Percentiles rank a stretch among this genome's conserved stretches.
Evolutionary conservation across 129 eudicot genomes (phyloP).

Genomic region (Scalesia atractyloides): DNA sequence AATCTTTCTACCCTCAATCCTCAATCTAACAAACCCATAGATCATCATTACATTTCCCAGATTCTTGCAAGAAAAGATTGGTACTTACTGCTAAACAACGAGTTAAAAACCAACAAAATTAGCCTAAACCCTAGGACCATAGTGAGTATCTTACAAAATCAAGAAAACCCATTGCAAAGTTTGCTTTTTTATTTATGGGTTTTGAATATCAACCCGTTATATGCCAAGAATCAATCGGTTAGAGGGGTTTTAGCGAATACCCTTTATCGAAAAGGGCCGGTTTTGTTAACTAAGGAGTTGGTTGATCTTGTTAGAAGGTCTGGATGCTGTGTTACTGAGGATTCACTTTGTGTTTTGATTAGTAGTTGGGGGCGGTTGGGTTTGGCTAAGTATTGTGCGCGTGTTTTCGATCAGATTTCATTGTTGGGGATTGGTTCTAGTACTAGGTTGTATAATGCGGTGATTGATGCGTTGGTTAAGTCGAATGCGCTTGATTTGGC

Average conservation of each 20-base stretch:
- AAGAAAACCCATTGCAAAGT: constrained; percentile 59
- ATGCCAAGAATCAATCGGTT: constrained; percentile 56
- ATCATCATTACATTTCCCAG: constrained; percentile 56
- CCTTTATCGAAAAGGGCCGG: constrained; percentile 77
- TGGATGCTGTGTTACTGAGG: constrained; percentile 63
- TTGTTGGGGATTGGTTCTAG: constrained; percentile 63
- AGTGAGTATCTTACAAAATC: constrained; percentile 76
- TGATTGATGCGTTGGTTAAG: constrained; percentile 79
- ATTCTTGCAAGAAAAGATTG: constrained; percentile 80
- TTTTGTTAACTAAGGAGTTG: constrained; percentile 65
- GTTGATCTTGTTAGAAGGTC: constrained; percentile 54
- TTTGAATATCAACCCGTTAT: constrained; percentile 47
- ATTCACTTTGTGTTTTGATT: constrained; percentile 63
- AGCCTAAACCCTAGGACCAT: constrained; percentile 46
- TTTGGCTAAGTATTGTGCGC: constrained; percentile 75
- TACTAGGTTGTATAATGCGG: constrained; percentile 86
- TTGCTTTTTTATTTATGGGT: constrained; percentile 86
- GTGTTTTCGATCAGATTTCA: constrained; percentile 82
- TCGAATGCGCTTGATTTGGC: constrained; percentile 91
- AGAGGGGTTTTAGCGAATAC: constrained; percentile 54
- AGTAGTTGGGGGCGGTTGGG: constrained; percentile 98
- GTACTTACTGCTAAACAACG: constrained; percentile 69
- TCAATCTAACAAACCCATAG: constrained; percentile 42
- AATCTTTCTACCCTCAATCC: constrained; percentile 38
- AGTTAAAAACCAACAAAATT: constrained; percentile 54